A percentile compares a stretch with the other conserved stretches of the same genome.
phyloP scores from a whole-genome alignment of 176 grass and related monocot species.

The Saccharum officinarum region DNA sequence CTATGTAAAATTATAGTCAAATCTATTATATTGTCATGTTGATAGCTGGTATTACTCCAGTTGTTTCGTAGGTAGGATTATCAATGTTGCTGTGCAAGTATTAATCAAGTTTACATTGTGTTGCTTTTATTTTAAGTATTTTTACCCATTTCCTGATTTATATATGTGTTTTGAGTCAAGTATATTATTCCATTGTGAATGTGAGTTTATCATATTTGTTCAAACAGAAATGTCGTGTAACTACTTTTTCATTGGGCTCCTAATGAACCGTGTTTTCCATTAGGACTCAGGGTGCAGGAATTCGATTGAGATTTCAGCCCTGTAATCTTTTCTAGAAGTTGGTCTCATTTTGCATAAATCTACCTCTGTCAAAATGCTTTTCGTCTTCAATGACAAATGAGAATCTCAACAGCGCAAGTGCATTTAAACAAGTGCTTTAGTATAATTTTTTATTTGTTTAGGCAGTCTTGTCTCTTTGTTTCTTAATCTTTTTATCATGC shows the following conservation, averaged over 20 bases:
- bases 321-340: conserved; percentile 28
- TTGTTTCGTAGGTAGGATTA: neutral
- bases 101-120: conserved; percentile 5
- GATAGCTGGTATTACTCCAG: neutral
- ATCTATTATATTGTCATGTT: neutral
- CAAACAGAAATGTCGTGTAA: neutral
- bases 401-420: neutral
- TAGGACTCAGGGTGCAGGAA: neutral
- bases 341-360: neutral
- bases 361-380: neutral
- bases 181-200: conserved; percentile 14
- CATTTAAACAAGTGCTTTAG: neutral
- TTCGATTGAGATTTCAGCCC: neutral
- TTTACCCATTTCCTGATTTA: neutral
- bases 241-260: neutral
- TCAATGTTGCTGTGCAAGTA: neutral
- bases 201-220: neutral
- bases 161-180: neutral
- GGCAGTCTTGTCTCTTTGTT: neutral
- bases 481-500: conserved; percentile 18
- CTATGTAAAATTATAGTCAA: neutral
- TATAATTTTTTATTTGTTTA: neutral
- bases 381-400: neutral
- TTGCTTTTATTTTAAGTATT: neutral
- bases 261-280: neutral